phyloP scores from a whole-genome alignment of 2,329 filamentous ascomycete genomes.

The Pseudocercospora eumusae region DNA sequence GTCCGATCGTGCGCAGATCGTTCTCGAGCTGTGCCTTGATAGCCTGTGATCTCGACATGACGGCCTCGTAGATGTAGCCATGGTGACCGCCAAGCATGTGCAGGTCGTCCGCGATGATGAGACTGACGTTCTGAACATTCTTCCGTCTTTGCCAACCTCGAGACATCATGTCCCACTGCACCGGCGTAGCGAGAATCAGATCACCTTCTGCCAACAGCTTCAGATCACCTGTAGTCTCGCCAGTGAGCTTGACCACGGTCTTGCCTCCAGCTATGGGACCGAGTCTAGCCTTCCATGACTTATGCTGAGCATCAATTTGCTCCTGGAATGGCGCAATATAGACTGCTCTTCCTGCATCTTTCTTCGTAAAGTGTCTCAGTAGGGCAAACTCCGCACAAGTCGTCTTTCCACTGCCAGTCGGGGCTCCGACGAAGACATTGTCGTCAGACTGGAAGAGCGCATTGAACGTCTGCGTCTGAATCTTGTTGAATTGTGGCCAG shows the following conservation, averaged over 20 bases:
- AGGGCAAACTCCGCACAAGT: slow-evolving; percentile 94
- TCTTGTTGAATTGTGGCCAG: slow-evolving; percentile 91
- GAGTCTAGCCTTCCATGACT: slow-evolving; percentile 83
- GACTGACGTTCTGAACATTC: slow-evolving; percentile 84
- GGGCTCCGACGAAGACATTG: slow-evolving; percentile 89
- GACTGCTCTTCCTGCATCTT: slow-evolving; percentile 74
- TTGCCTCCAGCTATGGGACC: slow-evolving; percentile 75
- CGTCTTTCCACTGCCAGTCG: slow-evolving; percentile 94
- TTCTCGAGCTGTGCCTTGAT: slow-evolving; percentile 86
- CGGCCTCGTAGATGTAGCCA: slow-evolving; percentile 90
- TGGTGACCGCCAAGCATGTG: slow-evolving; percentile 85
- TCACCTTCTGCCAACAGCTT: slow-evolving; percentile 86
- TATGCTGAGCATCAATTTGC: slow-evolving; percentile 76
- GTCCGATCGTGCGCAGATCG: slow-evolving; percentile 79
- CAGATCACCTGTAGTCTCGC: slow-evolving; percentile 87
- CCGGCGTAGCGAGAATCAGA: slow-evolving; percentile 85
- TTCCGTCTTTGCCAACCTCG: slow-evolving; percentile 95
- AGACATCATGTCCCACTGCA: slow-evolving; percentile 94
- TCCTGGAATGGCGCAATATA: slow-evolving; percentile 96
- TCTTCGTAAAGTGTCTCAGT: slow-evolving; percentile 79
- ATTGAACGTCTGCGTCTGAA: slow-evolving; percentile 97
- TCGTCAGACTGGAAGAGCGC: slow-evolving; percentile 87
- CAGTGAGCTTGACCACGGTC: slow-evolving; percentile 86
- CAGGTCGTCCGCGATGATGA: slow-evolving; percentile 93
- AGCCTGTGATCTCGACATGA: slow-evolving; percentile 97